phyloP scores from a whole-genome alignment of 371 early-diverging fungal species.

The Mucor sp. region DNA sequence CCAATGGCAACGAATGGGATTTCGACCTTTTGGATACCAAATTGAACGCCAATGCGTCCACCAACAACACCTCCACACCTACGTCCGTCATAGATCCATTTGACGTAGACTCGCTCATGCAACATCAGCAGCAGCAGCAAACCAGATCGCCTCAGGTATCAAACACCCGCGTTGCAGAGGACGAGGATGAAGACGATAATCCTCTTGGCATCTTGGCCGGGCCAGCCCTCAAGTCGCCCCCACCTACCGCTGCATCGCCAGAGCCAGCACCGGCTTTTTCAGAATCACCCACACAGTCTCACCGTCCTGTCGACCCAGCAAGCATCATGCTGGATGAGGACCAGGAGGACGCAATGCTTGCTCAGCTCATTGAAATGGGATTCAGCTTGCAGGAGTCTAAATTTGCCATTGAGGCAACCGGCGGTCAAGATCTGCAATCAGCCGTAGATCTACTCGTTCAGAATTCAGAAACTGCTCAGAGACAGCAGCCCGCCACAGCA shows the following conservation, averaged over 20 bases:
- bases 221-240: slow-evolving; percentile 25
- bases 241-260: slow-evolving; percentile 1
- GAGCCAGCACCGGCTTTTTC: no score
- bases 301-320: background rate
- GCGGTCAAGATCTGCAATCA: slow-evolving; percentile 56
- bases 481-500: slow-evolving; percentile 57
- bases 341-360: slow-evolving; percentile 38
- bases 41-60: background rate
- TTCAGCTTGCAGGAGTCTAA: slow-evolving; percentile 69
- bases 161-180: background rate
- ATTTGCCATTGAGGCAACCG: slow-evolving; percentile 62
- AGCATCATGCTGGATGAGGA: background rate
- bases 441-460: slow-evolving; percentile 69
- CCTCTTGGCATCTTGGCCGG: slow-evolving; percentile 46
- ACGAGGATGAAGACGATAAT: slow-evolving; percentile 35
- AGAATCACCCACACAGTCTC: slow-evolving; percentile 1
- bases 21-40: slow-evolving; percentile 52
- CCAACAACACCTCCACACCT: slow-evolving; percentile 17
- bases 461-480: slow-evolving; percentile 50
- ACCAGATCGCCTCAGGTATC: slow-evolving; percentile 12
- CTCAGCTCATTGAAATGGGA: slow-evolving; percentile 79
- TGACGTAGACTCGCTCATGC: slow-evolving; percentile 30
- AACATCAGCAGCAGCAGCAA: slow-evolving; percentile 4
- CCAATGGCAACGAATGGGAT: slow-evolving; percentile 49
- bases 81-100: slow-evolving; percentile 33